phyloP scores from a whole-genome alignment of 2,329 filamentous ascomycete species.

The Trichoderma semiorbis region DNA sequence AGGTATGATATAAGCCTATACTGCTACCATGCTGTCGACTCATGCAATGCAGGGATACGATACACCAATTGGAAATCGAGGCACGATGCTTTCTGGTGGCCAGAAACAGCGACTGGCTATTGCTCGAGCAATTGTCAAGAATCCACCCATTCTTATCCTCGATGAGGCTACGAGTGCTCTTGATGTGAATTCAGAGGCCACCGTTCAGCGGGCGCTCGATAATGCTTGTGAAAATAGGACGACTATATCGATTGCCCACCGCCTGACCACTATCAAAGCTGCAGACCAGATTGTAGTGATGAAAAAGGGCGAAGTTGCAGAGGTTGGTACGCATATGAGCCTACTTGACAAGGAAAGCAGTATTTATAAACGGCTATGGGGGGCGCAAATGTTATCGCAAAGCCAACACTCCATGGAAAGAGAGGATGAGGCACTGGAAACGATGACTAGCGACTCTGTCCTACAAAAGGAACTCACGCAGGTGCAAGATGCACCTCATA shows the following conservation, averaged over 20 bases:
- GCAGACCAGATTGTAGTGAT: not conserved
- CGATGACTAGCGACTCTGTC: not conserved
- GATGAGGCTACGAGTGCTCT: not conserved
- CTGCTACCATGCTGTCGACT: not conserved
- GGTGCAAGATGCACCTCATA: not conserved
- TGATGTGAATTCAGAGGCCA: not conserved
- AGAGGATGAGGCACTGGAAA: not conserved
- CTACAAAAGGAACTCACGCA: not conserved
- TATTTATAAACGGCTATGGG: not conserved
- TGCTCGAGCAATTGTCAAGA: not conserved
- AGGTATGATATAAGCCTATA: not conserved
- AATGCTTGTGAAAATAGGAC: not conserved
- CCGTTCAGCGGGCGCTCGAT: not conserved
- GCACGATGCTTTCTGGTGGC: not conserved
- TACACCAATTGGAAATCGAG: not conserved
- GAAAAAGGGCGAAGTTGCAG: not conserved
- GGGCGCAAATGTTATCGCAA: not conserved
- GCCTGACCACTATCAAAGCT: not conserved
- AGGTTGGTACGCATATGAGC: not conserved
- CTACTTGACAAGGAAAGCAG: not conserved
- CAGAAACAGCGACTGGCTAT: not conserved
- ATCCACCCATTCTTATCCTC: not conserved
- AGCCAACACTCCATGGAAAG: not conserved
- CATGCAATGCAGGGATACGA: not conserved
- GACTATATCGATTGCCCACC: not conserved